Conservation (phyloP, 2,329 filamentous ascomycete genomes). For the Aspergillus bombycis region DNA sequence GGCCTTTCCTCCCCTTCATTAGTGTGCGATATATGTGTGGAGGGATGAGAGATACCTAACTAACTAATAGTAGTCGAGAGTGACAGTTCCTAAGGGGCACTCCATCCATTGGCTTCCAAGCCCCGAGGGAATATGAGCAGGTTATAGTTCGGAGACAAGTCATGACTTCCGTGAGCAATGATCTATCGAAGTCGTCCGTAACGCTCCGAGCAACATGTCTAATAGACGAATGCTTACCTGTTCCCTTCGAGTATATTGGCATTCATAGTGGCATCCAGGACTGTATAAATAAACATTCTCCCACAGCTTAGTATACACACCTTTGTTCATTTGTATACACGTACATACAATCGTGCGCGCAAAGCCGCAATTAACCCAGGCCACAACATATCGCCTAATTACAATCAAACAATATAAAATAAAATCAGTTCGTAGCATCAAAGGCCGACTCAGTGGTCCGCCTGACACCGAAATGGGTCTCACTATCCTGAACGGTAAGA, state of each 20-base stretch:
- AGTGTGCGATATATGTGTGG: too few relatives aligned
- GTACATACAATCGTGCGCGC: neutral
- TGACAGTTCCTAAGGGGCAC: too few relatives aligned
- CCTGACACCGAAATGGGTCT: constrained; percentile 65
- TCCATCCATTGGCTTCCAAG: neutral
- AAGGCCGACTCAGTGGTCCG: constrained; percentile 35
- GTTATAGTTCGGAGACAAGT: neutral
- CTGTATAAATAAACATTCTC: too few relatives aligned
- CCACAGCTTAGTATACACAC: neutral
- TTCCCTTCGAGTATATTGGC: neutral
- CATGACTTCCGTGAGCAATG: neutral
- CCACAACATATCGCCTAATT: neutral
- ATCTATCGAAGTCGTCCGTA: neutral
- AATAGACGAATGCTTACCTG: neutral
- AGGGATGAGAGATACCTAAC: too few relatives aligned
- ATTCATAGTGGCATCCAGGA: neutral
- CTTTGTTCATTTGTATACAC: neutral
- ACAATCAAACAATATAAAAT: neutral
- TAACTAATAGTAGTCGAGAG: too few relatives aligned
- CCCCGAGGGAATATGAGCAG: neutral
- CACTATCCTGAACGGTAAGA: constrained; percentile 66
- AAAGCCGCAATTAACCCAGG: neutral
- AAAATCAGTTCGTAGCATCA: constrained; percentile 14
- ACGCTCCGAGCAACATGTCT: neutral
- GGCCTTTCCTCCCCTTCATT: too few relatives aligned